phyloP scores from a whole-genome alignment of 2,329 filamentous ascomycete species.

The Hymenoscyphus fraxineus region DNA sequence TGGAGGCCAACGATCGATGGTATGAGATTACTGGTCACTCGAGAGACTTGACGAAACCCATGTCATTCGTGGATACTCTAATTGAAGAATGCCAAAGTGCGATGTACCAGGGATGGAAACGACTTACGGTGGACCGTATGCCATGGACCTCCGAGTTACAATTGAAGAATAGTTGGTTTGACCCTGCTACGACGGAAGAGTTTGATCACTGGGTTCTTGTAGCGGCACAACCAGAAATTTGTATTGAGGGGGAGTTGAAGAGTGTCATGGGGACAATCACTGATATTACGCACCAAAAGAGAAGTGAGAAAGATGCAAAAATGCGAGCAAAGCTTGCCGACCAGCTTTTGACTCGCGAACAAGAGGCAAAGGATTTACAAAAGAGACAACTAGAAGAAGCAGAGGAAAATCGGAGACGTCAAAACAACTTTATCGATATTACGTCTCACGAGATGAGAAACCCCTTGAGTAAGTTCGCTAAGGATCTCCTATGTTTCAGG shows the following conservation, averaged over 20 bases:
- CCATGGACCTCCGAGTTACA: constrained; percentile 67
- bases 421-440: constrained; percentile 69
- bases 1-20: constrained; percentile 78
- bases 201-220: constrained; percentile 73
- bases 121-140: constrained; percentile 56
- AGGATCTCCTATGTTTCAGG: not conserved
- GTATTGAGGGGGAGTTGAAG: constrained; percentile 59
- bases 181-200: constrained; percentile 54
- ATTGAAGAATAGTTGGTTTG: constrained; percentile 57
- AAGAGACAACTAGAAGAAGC: constrained; percentile 74
- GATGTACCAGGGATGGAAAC: constrained; percentile 58
- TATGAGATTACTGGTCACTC: constrained; percentile 67
- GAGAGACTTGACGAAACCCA: constrained; percentile 52
- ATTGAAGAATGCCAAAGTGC: constrained; percentile 57
- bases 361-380: constrained; percentile 63
- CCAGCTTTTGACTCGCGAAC: constrained; percentile 61
- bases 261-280: constrained; percentile 76
- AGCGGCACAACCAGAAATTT: constrained; percentile 68
- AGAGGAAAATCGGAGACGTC: constrained; percentile 69
- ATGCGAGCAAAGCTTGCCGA: constrained; percentile 73
- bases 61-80: constrained; percentile 68
- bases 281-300: constrained; percentile 80
- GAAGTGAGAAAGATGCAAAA: constrained; percentile 76
- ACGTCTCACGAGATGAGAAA: constrained; percentile 73
- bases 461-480: constrained; percentile 50